phyloP scores from a whole-genome alignment of 345 rosid species.

The Populus tremula region DNA sequence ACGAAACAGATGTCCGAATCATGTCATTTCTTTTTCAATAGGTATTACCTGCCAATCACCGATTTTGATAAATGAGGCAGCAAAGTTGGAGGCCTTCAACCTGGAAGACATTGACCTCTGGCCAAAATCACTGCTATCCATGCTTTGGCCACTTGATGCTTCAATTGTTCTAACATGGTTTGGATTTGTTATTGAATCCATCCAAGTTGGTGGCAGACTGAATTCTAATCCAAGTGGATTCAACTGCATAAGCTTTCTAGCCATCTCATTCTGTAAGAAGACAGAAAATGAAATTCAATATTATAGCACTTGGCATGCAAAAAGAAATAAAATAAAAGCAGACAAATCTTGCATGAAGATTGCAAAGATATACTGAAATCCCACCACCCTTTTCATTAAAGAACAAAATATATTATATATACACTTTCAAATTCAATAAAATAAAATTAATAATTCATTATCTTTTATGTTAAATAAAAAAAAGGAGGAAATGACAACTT shows the following conservation, averaged over 20 bases:
- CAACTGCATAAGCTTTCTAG: slow-evolving; percentile 5
- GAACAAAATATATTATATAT: neutral
- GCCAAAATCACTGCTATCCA: neutral
- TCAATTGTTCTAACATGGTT: neutral
- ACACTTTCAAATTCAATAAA: neutral
- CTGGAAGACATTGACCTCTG: slow-evolving; percentile 22
- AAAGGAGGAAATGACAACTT: neutral
- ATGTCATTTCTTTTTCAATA: neutral
- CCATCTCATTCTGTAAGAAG: slow-evolving; percentile 8
- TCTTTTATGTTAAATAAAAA: neutral
- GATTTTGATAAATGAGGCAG: slow-evolving; percentile 31
- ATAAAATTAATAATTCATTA: neutral
- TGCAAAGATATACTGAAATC: neutral
- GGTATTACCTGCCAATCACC: slow-evolving; percentile 47
- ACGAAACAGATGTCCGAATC: neutral
- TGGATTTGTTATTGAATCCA: slow-evolving; percentile 3
- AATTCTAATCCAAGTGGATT: slow-evolving; percentile 27
- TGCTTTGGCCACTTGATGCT: neutral
- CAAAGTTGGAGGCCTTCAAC: slow-evolving; percentile 42
- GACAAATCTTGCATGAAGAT: neutral
- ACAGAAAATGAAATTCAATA: neutral
- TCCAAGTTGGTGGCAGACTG: neutral
- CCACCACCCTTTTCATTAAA: neutral
- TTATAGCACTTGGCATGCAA: neutral
- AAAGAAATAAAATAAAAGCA: neutral